Conservation (phyloP, 1,284 basidiomycete species). For the Agaricales sp. region DNA sequence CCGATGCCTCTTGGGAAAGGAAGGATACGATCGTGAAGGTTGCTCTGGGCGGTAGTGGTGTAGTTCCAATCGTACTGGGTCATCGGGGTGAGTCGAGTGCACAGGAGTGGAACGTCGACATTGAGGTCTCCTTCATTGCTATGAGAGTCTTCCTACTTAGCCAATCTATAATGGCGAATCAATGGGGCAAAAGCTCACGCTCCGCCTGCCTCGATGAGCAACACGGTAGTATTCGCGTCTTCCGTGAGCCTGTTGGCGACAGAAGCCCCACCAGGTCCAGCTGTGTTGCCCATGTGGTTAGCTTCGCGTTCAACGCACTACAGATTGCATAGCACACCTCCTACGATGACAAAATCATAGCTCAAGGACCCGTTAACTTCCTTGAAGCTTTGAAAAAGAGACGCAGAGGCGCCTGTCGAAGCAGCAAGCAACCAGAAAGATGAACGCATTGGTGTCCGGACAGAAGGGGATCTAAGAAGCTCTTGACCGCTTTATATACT, state of each 20-base stretch:
- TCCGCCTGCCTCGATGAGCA: conserved; percentile 27
- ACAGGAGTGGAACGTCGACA: conserved; percentile 17
- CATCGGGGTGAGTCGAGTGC: conserved; percentile 10
- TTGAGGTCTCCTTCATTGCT: conserved; percentile 15
- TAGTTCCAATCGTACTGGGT: conserved; percentile 23
- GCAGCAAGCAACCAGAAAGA: conserved; percentile 1
- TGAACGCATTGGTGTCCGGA: not conserved
- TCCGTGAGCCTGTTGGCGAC: conserved; percentile 32
- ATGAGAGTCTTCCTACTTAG: no score
- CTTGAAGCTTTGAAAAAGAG: not conserved
- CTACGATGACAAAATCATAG: conserved; percentile 16
- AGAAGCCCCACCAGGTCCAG: conserved; percentile 13
- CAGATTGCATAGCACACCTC: conserved; percentile 9
- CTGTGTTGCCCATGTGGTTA: conserved; percentile 5
- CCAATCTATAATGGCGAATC: not conserved
- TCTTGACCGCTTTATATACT: no score
- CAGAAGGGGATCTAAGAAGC: no score
- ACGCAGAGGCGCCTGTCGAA: not conserved
- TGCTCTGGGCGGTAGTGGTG: conserved; percentile 23
- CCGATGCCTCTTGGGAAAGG: conserved; percentile 23
- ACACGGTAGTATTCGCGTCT: conserved; percentile 22
- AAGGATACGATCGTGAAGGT: conserved; percentile 18
- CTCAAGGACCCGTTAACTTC: not conserved
- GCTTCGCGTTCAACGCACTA: not conserved
- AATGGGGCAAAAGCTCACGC: conserved; percentile 9